phyloP scores from a whole-genome alignment of 371 early-diverging fungal genomes.

The Rhizopus sp. region DNA sequence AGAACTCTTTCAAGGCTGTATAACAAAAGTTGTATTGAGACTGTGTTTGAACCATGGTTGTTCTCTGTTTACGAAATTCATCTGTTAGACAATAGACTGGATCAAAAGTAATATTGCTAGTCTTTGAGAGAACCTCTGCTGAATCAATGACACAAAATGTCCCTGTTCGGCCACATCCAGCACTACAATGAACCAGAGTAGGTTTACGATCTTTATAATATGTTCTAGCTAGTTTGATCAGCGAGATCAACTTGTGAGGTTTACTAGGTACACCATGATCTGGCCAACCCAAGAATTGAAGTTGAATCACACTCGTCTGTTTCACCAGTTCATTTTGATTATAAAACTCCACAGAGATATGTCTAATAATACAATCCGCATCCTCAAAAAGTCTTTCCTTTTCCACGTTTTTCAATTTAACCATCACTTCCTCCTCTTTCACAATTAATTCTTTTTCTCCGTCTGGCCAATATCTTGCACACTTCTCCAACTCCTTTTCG shows the following conservation, averaged over 20 bases:
- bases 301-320: constrained; percentile 55
- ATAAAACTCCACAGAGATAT: constrained; percentile 13
- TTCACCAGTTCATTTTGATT: constrained; percentile 21
- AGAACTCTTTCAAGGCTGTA: constrained; percentile 57
- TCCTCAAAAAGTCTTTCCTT: constrained; percentile 10
- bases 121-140: constrained; percentile 11
- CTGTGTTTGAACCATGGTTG: constrained; percentile 85
- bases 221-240: constrained; percentile 43
- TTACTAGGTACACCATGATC: constrained; percentile 79
- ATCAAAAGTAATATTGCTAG: constrained; percentile 42
- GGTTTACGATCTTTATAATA: constrained; percentile 41
- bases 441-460: constrained; percentile 16
- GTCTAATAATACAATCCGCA: constrained; percentile 16
- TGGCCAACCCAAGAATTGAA: constrained; percentile 88
- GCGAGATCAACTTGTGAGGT: constrained; percentile 44
- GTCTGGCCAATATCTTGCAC: constrained; percentile 81
- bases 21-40: constrained; percentile 89
- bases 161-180: constrained; percentile 98
- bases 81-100: constrained; percentile 66
- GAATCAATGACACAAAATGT: constrained; percentile 75
- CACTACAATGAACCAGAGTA: constrained; percentile 81
- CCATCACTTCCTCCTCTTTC: constrained; percentile 3
- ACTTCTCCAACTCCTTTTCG: constrained; percentile 71
- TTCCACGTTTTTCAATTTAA: constrained; percentile 12
- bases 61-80: constrained; percentile 79